These are phyloP conservation scores for Leccinum sublutescens DNA, from an alignment of 768 basidiomycete species.

Conservation along the genomic window DNA sequence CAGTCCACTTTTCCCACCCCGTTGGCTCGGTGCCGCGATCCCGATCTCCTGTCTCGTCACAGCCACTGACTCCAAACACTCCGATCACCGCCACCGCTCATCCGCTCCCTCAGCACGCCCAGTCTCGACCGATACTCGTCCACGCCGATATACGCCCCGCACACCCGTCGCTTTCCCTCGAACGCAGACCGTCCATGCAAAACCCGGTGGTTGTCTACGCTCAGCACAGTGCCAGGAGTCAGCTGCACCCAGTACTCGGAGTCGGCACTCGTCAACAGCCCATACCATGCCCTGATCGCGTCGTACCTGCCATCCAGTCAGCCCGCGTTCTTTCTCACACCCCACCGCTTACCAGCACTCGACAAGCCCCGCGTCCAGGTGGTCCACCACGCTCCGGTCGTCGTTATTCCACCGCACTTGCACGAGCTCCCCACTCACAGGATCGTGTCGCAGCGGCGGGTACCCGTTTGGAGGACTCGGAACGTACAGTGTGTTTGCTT, in stretches of 20 bases:
- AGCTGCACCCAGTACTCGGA: constrained; percentile 93
- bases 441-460: constrained; percentile 72
- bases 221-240: constrained; percentile 61
- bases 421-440: constrained; percentile 53
- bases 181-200: constrained; percentile 94
- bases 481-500: constrained; percentile 52
- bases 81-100: constrained; percentile 40
- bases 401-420: constrained; percentile 95
- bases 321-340: not conserved
- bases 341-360: constrained; percentile 60
- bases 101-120: constrained; percentile 59
- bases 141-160: constrained; percentile 89
- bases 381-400: constrained; percentile 80
- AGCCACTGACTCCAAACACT: constrained; percentile 59
- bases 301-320: constrained; percentile 54
- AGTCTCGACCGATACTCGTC: constrained; percentile 90
- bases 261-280: constrained; percentile 70
- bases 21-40: constrained; percentile 19
- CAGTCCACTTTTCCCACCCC: constrained; percentile 11
- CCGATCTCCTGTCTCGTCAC: constrained; percentile 28
- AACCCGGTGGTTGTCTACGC: constrained; percentile 91
- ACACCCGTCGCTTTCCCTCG: constrained; percentile 85
- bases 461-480: constrained; percentile 59
- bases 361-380: constrained; percentile 55
- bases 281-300: constrained; percentile 78